Base-by-base conservation (phyloP, 768 basidiomycete genomes). In the Panellus pusillus region DNA sequence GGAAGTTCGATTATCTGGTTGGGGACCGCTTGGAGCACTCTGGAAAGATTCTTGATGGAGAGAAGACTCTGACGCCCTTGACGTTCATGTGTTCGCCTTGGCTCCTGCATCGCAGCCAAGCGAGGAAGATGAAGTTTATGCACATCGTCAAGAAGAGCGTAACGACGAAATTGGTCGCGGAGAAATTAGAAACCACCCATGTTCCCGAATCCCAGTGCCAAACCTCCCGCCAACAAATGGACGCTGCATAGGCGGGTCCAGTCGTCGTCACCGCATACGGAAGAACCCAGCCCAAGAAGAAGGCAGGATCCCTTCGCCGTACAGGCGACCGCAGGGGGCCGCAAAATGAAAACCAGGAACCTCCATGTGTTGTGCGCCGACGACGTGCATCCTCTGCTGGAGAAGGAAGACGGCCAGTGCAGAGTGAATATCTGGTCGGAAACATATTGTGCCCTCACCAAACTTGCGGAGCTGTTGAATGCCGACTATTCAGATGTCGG, bases 1-100 rank as follows among this genome's bases (percentile, higher is more conserved):
- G 92, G 93, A 81, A 81, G 51, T 87, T 94, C 58, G 87, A 89
- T 50, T 94, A 94, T 65, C 63, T 84, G 29, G 87, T 94, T 9
- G 79, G 81, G 37, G 83, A 90, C 29, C 68, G 73, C 48, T 69
- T 70, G 19, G 75, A 80, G 19, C 66, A 66, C 7, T 72, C 75
- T 4, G 79, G 80, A 19, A 77, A 73, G 53, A 62, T 72, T 15
- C 62, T 80, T n/a, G 72, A 77, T 6, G 88, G 87, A 14, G 92
- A 93, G 70, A 89, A 87, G 71, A 75, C 74, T 2, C 63, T 91
- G 51, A 87, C 82, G 1, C 91, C 91, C 3, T 68, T 92, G 19
- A 80, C 80, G 15, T 91, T 92, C 67, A 79, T 82, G 15, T 93
- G 91, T 63, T 84, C 88, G 3, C 89, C 89, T 0, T 73, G 77